These are phyloP conservation scores for Didymella segeticola DNA, from an alignment of 2,329 filamentous ascomycete species.

Conservation along the genomic window DNA sequence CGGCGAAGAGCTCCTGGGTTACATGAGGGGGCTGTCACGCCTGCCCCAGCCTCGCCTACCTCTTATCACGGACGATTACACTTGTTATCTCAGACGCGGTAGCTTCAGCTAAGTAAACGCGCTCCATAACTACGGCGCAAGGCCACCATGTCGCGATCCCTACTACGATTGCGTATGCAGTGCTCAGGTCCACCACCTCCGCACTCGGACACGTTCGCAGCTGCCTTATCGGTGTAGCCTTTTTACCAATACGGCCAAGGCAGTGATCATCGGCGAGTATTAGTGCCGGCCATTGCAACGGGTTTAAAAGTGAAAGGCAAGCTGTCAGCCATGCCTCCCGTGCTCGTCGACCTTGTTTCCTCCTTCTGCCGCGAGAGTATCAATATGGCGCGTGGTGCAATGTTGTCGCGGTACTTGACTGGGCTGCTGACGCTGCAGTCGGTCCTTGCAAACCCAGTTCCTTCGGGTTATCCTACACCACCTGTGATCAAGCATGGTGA, in stretches of 20 bases:
- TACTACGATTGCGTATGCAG: slow-evolving; percentile 14
- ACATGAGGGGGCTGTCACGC: not conserved
- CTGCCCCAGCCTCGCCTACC: slow-evolving; percentile 1
- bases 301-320: slow-evolving; percentile 20
- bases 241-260: slow-evolving; percentile 8
- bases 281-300: slow-evolving; percentile 2
- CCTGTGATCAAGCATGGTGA: slow-evolving; percentile 31
- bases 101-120: slow-evolving; percentile 3
- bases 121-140: not conserved
- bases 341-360: slow-evolving; percentile 16
- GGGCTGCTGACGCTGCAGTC: slow-evolving; percentile 38
- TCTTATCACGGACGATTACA: slow-evolving; percentile 7
- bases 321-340: slow-evolving; percentile 1
- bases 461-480: slow-evolving; percentile 17
- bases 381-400: slow-evolving; percentile 31
- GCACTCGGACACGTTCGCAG: slow-evolving; percentile 12
- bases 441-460: slow-evolving; percentile 35
- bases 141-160: slow-evolving; percentile 7
- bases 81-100: slow-evolving; percentile 3
- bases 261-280: slow-evolving; percentile 9
- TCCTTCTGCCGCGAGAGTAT: slow-evolving; percentile 15
- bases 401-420: slow-evolving; percentile 28
- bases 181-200: slow-evolving; percentile 3
- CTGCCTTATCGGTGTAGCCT: slow-evolving; percentile 17
- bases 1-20: not conserved